A percentile compares a stretch with the other conserved stretches of the same genome.
These are phyloP conservation scores for Irpex sp. DNA, from an alignment of 1,284 basidiomycete genomes.

Conservation along the genomic window DNA sequence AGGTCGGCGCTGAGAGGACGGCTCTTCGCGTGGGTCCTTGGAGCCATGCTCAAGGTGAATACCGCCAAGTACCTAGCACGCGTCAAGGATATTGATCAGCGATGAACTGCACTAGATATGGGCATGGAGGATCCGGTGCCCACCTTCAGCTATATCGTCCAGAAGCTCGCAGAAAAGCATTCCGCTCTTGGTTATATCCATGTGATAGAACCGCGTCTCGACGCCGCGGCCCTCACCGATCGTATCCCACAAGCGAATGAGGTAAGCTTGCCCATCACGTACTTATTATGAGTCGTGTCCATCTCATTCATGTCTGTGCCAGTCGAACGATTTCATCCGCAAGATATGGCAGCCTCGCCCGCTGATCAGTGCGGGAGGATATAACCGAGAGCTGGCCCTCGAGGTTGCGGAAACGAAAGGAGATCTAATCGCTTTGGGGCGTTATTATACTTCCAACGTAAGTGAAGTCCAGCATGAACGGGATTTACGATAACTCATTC, in stretches of 20 bases:
- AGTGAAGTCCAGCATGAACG: conserved; percentile 11
- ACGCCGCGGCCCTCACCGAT: conserved; percentile 11
- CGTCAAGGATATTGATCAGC: neutral
- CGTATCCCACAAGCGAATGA: conserved; percentile 14
- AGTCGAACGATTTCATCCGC: conserved; percentile 28
- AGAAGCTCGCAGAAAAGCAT: conserved; percentile 24
- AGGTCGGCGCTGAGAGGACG: neutral
- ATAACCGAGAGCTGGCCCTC: conserved; percentile 22
- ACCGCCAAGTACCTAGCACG: neutral
- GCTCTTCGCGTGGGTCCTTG: conserved; percentile 30
- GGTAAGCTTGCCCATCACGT: neutral
- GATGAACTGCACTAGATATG: neutral
- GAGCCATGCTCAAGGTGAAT: conserved; percentile 50
- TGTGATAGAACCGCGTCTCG: conserved; percentile 35
- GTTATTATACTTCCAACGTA: conserved; percentile 42
- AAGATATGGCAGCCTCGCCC: conserved; percentile 23
- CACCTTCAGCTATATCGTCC: neutral
- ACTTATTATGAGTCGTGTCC: neutral
- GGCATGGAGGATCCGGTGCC: neutral
- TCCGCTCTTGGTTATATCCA: conserved; percentile 56
- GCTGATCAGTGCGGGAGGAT: conserved; percentile 35
- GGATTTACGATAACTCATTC: neutral
- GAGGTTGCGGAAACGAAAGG: conserved; percentile 25
- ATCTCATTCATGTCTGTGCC: conserved; percentile 8
- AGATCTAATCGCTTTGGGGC: conserved; percentile 41